Evolutionary conservation across 305 asterid species (phyloP), one percentile per base, ranked within the genome.

Genomic region (Fraxinus albicans): DNA sequence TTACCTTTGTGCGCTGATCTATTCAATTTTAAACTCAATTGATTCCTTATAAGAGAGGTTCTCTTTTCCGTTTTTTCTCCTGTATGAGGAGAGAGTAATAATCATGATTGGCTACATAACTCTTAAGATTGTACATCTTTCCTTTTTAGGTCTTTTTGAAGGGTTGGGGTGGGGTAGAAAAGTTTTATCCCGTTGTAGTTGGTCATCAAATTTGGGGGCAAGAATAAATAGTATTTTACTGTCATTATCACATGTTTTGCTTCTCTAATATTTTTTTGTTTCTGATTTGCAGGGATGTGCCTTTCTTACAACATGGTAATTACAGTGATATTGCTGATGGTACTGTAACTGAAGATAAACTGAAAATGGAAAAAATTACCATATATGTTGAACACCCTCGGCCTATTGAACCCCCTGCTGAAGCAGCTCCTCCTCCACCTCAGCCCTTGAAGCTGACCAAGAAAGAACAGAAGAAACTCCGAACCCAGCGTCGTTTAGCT

Each of bases 381-480:
- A 91, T 92, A 38, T 96, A 96, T 84, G 89, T 94, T 5, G 94
- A 97, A 74, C 99, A 97, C 87, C 98, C 99, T 58, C 88, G 93
- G 17, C 98, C 99, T 10, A 94, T 97, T 10, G 98, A 95, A 73
- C 98, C 99, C 72, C 98, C 97, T 27, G 94, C 93, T 55, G 98
- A 97, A 80, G 87, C 97, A 12, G 87, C 92, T 74, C 98, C 95
- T n/a, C 99, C 98, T 34, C 98, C 98, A 65, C 98, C 99, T 38
- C 99, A 97, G 76, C 98, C 99, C 63, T 77, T 94, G 85, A 96
- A 93, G 91, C 91, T 97, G 53, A 97, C 98, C 53, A 93, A 95
- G 83, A 92, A 90, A 84, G 99, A 97, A 86, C 98, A 95, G 91
- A 97, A 95, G 94, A 96, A 96, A 84, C 94, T 97, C 4, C 94